These are phyloP conservation scores for Psidium guajava DNA, from an alignment of 345 rosid species.

Conservation along the genomic window DNA sequence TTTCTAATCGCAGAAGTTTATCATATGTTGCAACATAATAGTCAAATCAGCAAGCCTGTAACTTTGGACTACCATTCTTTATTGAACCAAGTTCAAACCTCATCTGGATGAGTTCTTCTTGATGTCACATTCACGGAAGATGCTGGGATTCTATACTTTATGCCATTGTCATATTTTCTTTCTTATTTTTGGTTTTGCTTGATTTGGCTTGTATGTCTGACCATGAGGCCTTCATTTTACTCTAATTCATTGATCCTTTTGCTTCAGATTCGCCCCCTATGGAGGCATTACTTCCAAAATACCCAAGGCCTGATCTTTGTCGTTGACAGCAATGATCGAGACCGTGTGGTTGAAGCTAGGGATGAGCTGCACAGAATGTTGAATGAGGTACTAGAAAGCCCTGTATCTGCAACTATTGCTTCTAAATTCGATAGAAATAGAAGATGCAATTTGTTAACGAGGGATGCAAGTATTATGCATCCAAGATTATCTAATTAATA, in stretches of 20 bases:
- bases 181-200: neutral
- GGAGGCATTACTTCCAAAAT: conserved; percentile 80
- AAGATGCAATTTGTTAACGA: neutral
- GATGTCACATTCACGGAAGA: neutral
- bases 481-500: neutral
- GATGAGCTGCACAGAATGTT: conserved; percentile 75
- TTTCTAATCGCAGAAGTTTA: neutral
- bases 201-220: neutral
- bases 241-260: neutral
- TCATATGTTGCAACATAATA: neutral
- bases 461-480: neutral
- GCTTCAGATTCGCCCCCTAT: conserved; percentile 56
- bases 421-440: neutral
- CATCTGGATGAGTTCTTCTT: neutral
- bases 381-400: conserved; percentile 35
- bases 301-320: conserved; percentile 73
- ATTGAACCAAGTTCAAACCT: neutral
- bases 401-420: neutral
- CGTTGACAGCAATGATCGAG: conserved; percentile 69
- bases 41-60: neutral
- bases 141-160: neutral
- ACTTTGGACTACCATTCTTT: neutral
- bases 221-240: neutral
- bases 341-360: conserved; percentile 68
- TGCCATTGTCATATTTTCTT: neutral